phyloP scores from a whole-genome alignment of 257 asterid species.

The Solanum clarkiae region DNA sequence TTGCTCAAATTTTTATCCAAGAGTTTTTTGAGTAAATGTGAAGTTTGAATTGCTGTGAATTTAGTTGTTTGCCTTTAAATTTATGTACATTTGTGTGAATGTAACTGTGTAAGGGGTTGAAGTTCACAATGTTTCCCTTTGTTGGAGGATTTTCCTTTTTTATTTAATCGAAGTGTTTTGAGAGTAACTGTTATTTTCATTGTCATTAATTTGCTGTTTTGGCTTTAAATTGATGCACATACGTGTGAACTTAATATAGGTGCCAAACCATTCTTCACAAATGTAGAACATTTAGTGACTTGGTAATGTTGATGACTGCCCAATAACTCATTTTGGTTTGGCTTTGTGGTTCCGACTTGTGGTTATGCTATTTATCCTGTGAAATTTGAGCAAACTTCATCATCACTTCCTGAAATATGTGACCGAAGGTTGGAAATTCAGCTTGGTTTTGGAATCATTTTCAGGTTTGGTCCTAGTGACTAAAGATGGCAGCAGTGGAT shows the following conservation, averaged over 20 bases:
- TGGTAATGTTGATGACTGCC: background rate
- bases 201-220: background rate
- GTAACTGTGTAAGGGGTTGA: background rate
- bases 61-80: background rate
- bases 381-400: background rate
- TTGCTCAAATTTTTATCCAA: background rate
- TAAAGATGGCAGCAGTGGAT: conserved; percentile 59
- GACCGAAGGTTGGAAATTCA: background rate
- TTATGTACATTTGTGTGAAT: background rate
- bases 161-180: too few relatives aligned
- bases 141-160: background rate
- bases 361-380: background rate
- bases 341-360: background rate
- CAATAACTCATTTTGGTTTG: background rate
- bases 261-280: background rate
- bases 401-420: background rate
- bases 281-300: background rate
- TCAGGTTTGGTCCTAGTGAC: conserved; percentile 5
- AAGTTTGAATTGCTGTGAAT: background rate
- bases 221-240: conserved; percentile 6
- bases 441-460: background rate
- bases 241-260: background rate
- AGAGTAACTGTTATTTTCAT: background rate
- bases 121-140: background rate
- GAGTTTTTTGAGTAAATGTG: background rate